Conservation (phyloP, 192 early-diverging fungal genomes). For the Podila horticola region DNA sequence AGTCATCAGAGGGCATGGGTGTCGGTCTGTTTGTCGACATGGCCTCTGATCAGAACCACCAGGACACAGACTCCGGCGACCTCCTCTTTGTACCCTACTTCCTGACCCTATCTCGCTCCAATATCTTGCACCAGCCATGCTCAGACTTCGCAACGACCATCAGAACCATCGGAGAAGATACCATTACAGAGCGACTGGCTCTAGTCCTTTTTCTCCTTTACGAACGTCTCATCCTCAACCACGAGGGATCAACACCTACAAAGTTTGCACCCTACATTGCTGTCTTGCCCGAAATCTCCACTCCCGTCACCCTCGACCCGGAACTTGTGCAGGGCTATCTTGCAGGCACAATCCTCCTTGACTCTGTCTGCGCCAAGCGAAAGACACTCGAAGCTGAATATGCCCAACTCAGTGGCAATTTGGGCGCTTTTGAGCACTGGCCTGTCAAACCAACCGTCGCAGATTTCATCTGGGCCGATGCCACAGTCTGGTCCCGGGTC, state of each 20-base stretch:
- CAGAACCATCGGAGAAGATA: not conserved
- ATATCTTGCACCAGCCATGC: not conserved
- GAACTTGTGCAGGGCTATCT: slow-evolving; percentile 47
- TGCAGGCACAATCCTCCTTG: slow-evolving; percentile 63
- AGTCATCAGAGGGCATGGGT: slow-evolving; percentile 29
- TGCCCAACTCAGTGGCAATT: slow-evolving; percentile 38
- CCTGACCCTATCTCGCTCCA: slow-evolving; percentile 17
- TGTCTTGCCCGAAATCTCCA: slow-evolving; percentile 61
- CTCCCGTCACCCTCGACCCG: slow-evolving; percentile 48
- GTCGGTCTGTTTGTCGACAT: slow-evolving; percentile 24
- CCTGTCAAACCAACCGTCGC: slow-evolving; percentile 19
- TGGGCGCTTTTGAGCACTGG: slow-evolving; percentile 58
- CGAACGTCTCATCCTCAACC: slow-evolving; percentile 18
- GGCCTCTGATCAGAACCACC: not conserved
- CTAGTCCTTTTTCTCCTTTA: slow-evolving; percentile 58
- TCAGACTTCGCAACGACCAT: slow-evolving; percentile 5
- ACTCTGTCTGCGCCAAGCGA: slow-evolving; percentile 62
- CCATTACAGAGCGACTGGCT: slow-evolving; percentile 44
- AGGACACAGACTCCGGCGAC: slow-evolving; percentile 3
- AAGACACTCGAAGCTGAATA: slow-evolving; percentile 60
- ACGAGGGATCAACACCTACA: not conserved
- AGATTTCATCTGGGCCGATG: slow-evolving; percentile 70
- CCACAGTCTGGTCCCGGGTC: slow-evolving; percentile 76
- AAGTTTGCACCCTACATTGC: slow-evolving; percentile 66
- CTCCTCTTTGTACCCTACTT: slow-evolving; percentile 25